phyloP scores from a whole-genome alignment of 768 basidiomycete species.

The Auriscalpium vulgare region DNA sequence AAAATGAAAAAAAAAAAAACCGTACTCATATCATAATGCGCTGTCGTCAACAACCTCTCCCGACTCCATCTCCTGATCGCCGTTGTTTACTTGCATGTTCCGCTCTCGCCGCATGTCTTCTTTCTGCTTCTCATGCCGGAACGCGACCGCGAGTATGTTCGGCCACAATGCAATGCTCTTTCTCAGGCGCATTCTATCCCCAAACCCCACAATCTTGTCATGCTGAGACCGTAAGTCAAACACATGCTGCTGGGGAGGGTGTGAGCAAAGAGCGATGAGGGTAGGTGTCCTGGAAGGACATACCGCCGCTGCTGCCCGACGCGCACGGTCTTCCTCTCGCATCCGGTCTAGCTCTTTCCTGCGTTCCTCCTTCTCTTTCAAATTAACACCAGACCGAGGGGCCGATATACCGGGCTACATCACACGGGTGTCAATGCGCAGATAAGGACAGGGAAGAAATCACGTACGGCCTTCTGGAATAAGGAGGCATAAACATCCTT shows the following conservation, averaged over 20 bases:
- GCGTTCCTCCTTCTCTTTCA: constrained; percentile 20
- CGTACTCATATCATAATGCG: neutral
- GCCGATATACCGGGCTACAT: constrained; percentile 11
- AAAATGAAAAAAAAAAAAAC: neutral
- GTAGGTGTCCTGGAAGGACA: neutral
- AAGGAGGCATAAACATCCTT: constrained; percentile 15
- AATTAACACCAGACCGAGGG: constrained; percentile 17
- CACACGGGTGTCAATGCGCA: neutral
- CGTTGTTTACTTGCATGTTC: neutral
- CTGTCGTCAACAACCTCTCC: constrained; percentile 5
- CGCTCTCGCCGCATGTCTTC: constrained; percentile 11
- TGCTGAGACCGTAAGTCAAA: constrained; percentile 21
- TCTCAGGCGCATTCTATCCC: constrained; percentile 14
- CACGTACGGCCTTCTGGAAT: constrained; percentile 16
- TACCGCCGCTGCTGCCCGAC: constrained; percentile 16
- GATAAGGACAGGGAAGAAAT: neutral
- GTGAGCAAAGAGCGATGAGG: neutral
- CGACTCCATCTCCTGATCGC: constrained; percentile 1
- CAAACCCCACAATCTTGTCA: constrained; percentile 18
- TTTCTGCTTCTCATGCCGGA: constrained; percentile 15
- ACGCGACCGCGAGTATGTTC: constrained; percentile 14
- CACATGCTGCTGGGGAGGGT: constrained; percentile 12
- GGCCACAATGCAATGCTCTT: constrained; percentile 14
- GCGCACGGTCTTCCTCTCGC: constrained; percentile 21
- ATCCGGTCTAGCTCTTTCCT: constrained; percentile 19